Conservation (phyloP, 2,329 filamentous ascomycete species). For the Beauveria asiatica region DNA sequence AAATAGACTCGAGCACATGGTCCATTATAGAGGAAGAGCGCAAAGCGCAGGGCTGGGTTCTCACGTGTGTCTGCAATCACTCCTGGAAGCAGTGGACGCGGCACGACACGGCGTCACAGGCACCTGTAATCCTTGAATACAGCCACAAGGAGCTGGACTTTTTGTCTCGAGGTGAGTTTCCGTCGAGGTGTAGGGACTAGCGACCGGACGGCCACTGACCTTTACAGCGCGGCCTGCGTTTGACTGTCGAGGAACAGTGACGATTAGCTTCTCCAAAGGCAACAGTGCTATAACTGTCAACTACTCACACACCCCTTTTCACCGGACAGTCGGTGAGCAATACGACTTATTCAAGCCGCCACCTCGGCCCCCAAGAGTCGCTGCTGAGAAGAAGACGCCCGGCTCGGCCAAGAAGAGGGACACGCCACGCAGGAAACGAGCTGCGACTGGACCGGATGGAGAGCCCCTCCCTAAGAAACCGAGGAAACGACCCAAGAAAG, state of each 20-base stretch:
- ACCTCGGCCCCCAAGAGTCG: slow-evolving; percentile 21
- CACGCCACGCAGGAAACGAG: slow-evolving; percentile 3
- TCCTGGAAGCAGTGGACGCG: slow-evolving; percentile 44
- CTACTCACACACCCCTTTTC: slow-evolving; percentile 49
- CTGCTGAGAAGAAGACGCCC: slow-evolving; percentile 18
- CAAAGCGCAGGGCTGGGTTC: slow-evolving; percentile 41
- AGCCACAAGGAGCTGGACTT: slow-evolving; percentile 37
- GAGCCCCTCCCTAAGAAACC: neutral
- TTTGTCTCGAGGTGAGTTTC: neutral
- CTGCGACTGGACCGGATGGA: neutral
- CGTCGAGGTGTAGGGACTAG: slow-evolving; percentile 6
- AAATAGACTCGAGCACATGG: slow-evolving; percentile 43
- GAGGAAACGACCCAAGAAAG: neutral
- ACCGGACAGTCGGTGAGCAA: slow-evolving; percentile 45
- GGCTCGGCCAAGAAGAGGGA: slow-evolving; percentile 5
- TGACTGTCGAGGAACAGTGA: slow-evolving; percentile 46
- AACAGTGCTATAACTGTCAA: slow-evolving; percentile 41
- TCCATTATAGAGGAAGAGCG: slow-evolving; percentile 34
- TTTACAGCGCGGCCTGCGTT: slow-evolving; percentile 47
- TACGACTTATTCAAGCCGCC: slow-evolving; percentile 38
- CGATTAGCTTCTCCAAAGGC: slow-evolving; percentile 40
- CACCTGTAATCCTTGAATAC: slow-evolving; percentile 37
- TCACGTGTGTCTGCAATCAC: slow-evolving; percentile 45
- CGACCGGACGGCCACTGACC: neutral
- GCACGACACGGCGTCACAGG: slow-evolving; percentile 33